Evolutionary conservation across 2,329 filamentous ascomycete species (phyloP), one percentile per base, ranked within the genome.

Genomic region (Cordyceps pruinosa): DNA sequence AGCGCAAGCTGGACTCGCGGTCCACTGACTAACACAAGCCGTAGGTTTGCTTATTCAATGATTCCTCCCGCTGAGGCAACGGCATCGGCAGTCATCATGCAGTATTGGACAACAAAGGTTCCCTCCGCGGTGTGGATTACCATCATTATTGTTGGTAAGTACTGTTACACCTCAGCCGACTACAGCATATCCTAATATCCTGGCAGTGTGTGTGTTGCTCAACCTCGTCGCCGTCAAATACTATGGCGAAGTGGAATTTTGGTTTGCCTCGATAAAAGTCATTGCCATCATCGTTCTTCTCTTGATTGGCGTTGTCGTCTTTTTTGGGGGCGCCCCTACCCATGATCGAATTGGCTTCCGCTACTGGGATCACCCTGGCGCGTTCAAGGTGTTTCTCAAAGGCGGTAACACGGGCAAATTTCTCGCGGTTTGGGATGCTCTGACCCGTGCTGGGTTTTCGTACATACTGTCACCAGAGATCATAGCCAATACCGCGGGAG

Each of bases 251-350:
- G 63, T 65, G 13, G 67, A 69, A 52, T 69, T 69, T 61, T 60
- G 87, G 65, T 70, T 87, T 57, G 77, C 83, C 52, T 86, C 65
- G 1, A 64, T 65, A 35, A 69, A 69, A 55, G 82, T 69, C 32
- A 25, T 69, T 12, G 61, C 68, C 13, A 60, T 69, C 26, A 28
- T 83, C 46, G 79, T 77, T 2, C 69, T 84, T 56, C 76, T 84
- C 59, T 86, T 87, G 61, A 70, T 88, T 44, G 84, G 82, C 7
- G 74, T 89, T 45, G 78, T 89, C 61, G 66, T 82, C 62, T 89
- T 86, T 72, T 72, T 91, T 9, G 89, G 88, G 12, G 88, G 86
- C 17, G 90, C 90, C 61, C 89, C 89, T 0, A 69, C 83, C 0
- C 76, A 81, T 39, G 84, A 89, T 63, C 74, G 80, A 1, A 86